A percentile compares a stretch with the other conserved stretches of the same genome.
Conservation (phyloP, 176 grass and related monocot species). For the Poa annua region DNA sequence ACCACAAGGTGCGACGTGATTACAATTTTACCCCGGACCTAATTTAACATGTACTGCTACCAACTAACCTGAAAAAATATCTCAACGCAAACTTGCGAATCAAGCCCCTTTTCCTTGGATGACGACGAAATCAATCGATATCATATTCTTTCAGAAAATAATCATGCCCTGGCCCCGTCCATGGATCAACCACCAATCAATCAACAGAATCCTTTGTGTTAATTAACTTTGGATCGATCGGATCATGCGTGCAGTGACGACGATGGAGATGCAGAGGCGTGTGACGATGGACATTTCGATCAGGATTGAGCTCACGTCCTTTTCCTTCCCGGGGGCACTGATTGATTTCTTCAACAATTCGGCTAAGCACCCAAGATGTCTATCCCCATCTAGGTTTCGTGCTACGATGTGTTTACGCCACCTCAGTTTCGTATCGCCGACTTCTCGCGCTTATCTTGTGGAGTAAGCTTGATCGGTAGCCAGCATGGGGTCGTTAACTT, state of each 20-base stretch:
- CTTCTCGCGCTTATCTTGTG: slow-evolving; percentile 22
- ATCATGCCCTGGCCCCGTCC: background rate
- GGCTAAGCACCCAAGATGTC: background rate
- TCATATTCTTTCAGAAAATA: background rate
- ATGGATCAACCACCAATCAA: background rate
- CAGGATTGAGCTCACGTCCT: slow-evolving; percentile 65
- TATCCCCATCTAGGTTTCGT: slow-evolving; percentile 26
- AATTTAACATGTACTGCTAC: too few relatives aligned
- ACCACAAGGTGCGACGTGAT: too few relatives aligned
- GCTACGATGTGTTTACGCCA: slow-evolving; percentile 4
- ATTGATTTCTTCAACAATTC: slow-evolving; percentile 6
- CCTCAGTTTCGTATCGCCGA: background rate
- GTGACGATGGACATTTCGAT: background rate
- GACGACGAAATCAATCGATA: background rate
- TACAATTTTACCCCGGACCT: background rate
- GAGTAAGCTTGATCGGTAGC: too few relatives aligned
- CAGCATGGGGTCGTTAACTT: too few relatives aligned
- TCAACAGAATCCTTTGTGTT: background rate
- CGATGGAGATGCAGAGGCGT: slow-evolving; percentile 2
- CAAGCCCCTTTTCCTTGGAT: background rate
- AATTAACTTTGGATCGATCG: background rate
- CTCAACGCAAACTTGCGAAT: background rate
- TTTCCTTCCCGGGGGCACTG: slow-evolving; percentile 39
- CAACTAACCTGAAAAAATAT: background rate
- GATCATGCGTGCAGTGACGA: background rate